phyloP scores from a whole-genome alignment of 73 alveolate genomes.

The Breviolum minutum region DNA sequence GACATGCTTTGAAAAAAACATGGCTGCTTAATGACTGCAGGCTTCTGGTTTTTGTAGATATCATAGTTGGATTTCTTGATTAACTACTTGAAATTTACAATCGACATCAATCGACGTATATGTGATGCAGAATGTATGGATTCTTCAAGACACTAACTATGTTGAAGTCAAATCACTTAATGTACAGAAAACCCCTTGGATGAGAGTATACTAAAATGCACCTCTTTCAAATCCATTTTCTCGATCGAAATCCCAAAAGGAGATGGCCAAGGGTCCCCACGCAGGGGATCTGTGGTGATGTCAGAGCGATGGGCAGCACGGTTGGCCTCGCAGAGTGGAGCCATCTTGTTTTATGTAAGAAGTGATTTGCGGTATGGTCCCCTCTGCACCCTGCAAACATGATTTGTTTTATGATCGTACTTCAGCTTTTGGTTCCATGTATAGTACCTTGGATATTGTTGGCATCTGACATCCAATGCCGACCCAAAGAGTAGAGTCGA shows the following conservation, averaged over 20 bases:
- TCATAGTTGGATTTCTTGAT: too few relatives aligned
- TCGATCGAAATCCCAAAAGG: too few relatives aligned
- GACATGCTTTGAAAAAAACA: too few relatives aligned
- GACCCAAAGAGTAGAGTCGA: neutral
- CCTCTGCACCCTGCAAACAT: too few relatives aligned
- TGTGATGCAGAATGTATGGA: neutral
- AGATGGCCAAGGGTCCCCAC: too few relatives aligned
- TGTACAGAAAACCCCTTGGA: neutral
- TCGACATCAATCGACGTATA: neutral
- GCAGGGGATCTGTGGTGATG: neutral
- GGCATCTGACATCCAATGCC: neutral
- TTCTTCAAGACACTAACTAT: neutral
- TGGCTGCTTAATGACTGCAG: too few relatives aligned
- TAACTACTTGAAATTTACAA: too few relatives aligned
- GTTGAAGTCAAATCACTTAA: neutral
- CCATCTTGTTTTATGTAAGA: neutral
- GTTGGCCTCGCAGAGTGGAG: neutral
- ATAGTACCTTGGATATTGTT: too few relatives aligned
- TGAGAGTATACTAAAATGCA: neutral
- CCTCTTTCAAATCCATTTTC: neutral
- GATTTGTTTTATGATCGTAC: too few relatives aligned
- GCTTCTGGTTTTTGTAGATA: too few relatives aligned
- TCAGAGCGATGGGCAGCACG: constrained; percentile 20
- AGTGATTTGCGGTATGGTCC: too few relatives aligned
- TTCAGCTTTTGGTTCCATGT: too few relatives aligned